phyloP scores from a whole-genome alignment of 305 asterid genomes.

The Vinca major region DNA sequence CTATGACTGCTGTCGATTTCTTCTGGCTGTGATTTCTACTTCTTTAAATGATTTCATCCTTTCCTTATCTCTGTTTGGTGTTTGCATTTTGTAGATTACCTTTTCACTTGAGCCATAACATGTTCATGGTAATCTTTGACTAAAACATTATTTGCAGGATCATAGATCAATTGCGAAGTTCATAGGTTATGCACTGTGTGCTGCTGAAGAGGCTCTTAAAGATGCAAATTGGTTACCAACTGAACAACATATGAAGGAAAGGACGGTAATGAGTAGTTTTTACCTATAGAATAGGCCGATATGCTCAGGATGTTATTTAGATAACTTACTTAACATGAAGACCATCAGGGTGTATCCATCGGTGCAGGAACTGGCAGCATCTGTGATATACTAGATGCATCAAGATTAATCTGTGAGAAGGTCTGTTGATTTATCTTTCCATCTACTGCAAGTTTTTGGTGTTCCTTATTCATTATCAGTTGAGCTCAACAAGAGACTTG shows the following conservation, averaged over 20 bases:
- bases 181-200: constrained; percentile 89
- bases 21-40: not conserved
- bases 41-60: not conserved
- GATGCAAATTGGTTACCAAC: constrained; percentile 90
- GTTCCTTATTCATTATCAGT: not conserved
- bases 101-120: constrained; percentile 1
- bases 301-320: constrained; percentile 13
- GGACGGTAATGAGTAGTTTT: constrained; percentile 51
- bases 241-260: constrained; percentile 68
- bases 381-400: constrained; percentile 79
- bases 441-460: not conserved
- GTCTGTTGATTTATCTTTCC: constrained; percentile 23
- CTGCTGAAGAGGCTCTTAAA: constrained; percentile 87
- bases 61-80: too few species aligned
- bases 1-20: not conserved
- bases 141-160: constrained; percentile 39
- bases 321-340: constrained; percentile 24
- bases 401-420: constrained; percentile 82
- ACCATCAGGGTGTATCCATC: constrained; percentile 86
- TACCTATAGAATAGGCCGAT: constrained; percentile 1
- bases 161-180: constrained; percentile 85
- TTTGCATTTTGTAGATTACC: not conserved
- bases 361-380: constrained; percentile 99
- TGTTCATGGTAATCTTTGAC: constrained; percentile 16
- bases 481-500: constrained; percentile 1